phyloP scores from a whole-genome alignment of 768 basidiomycete species.

The Lyophyllum decastes region DNA sequence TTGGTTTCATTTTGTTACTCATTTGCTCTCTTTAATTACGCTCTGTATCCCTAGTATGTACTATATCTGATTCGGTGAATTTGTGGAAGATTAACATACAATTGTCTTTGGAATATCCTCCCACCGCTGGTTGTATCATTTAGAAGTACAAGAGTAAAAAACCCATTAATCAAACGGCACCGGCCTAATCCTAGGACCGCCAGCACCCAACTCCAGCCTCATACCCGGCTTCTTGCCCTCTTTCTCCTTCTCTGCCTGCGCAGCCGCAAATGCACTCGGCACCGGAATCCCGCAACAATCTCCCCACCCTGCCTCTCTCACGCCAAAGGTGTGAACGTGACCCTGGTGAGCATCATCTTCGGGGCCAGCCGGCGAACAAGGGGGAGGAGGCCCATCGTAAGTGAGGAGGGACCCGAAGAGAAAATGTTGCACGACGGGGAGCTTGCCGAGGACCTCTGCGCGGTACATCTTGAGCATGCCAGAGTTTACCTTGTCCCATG shows the following conservation, averaged over 20 bases:
- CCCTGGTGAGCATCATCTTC: constrained; percentile 45
- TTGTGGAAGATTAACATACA: no score
- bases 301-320: constrained; percentile 70
- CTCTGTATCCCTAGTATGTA: background rate
- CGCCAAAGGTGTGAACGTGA: constrained; percentile 52
- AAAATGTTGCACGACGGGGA: constrained; percentile 96
- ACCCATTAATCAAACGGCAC: constrained; percentile 76
- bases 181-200: constrained; percentile 66
- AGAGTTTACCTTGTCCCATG: constrained; percentile 94
- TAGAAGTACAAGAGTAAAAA: no score
- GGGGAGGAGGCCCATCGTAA: constrained; percentile 57
- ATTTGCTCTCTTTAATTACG: background rate
- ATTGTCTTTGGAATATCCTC: no score
- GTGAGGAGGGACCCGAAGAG: constrained; percentile 83
- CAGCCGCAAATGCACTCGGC: constrained; percentile 81
- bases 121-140: no score
- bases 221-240: constrained; percentile 36
- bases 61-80: background rate
- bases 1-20: background rate
- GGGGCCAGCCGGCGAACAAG: constrained; percentile 3
- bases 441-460: constrained; percentile 92
- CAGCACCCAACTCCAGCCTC: constrained; percentile 35
- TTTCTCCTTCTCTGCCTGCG: constrained; percentile 50
- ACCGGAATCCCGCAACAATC: constrained; percentile 92
- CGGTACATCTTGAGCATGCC: constrained; percentile 99